These are phyloP conservation scores for Letharia lupina DNA, from an alignment of 495 filamentous ascomycete species.

Conservation along the genomic window DNA sequence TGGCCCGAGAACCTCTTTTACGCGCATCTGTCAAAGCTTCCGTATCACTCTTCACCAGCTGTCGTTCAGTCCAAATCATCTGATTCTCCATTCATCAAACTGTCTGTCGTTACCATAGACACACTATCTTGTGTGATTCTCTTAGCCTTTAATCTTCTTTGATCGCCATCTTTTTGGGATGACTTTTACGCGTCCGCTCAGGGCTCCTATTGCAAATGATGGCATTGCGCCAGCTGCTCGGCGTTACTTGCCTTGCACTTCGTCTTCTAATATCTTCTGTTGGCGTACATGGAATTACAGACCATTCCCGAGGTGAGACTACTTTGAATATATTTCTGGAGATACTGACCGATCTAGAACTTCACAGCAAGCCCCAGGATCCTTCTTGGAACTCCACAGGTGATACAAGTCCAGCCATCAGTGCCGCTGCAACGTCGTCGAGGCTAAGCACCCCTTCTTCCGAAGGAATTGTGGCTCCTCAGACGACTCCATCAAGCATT, in stretches of 20 bases:
- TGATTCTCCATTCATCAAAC: background rate
- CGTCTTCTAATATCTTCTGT: background rate
- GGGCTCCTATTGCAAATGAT: conserved; percentile 9
- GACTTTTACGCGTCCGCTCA: conserved; percentile 5
- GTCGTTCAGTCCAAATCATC: background rate
- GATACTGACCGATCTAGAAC: background rate
- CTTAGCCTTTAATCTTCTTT: background rate
- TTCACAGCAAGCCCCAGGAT: background rate
- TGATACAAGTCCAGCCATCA: background rate
- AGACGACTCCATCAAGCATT: background rate
- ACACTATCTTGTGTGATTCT: background rate
- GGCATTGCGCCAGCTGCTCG: conserved; percentile 15
- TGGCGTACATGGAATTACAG: background rate
- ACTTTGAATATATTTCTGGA: background rate
- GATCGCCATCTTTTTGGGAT: conserved; percentile 5
- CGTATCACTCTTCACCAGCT: background rate
- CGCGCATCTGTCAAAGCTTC: conserved; percentile 2
- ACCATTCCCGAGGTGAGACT: background rate
- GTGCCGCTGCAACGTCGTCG: background rate
- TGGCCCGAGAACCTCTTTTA: conserved; percentile 7
- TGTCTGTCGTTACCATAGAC: background rate
- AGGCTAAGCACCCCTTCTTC: background rate
- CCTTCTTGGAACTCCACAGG: background rate
- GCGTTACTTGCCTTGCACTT: conserved; percentile 2
- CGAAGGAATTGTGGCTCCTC: background rate